phyloP scores from a whole-genome alignment of 768 basidiomycete genomes.

The Brasilioporus rufonigricans region DNA sequence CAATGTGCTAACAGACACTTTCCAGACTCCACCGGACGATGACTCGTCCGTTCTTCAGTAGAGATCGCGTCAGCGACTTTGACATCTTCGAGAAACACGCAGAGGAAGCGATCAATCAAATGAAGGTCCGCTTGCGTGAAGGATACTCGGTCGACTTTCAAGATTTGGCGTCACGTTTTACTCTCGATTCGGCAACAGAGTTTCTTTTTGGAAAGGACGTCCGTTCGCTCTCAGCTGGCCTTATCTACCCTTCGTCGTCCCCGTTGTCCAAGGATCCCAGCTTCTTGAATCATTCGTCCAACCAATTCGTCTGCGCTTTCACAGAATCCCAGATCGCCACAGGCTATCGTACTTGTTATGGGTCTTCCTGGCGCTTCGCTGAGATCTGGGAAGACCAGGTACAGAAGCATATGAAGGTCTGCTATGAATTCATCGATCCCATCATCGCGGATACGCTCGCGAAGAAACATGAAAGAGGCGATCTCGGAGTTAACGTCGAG shows the following conservation, averaged over 20 bases:
- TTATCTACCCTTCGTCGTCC: slow-evolving; percentile 31
- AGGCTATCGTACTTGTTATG: slow-evolving; percentile 35
- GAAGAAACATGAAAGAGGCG: slow-evolving; percentile 29
- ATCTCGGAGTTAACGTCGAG: slow-evolving; percentile 3
- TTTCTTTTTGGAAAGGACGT: slow-evolving; percentile 51
- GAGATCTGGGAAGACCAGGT: slow-evolving; percentile 45
- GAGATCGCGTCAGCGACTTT: slow-evolving; percentile 39
- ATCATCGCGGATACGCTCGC: slow-evolving; percentile 42
- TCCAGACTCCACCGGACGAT: slow-evolving; percentile 44
- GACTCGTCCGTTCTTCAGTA: slow-evolving; percentile 51
- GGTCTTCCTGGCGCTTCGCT: slow-evolving; percentile 41
- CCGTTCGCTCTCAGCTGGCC: slow-evolving; percentile 36
- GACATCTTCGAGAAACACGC: slow-evolving; percentile 40
- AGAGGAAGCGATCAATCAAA: slow-evolving; percentile 31
- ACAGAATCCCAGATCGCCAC: slow-evolving; percentile 34
- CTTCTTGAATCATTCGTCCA: slow-evolving; percentile 30
- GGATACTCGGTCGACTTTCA: slow-evolving; percentile 44
- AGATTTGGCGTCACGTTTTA: slow-evolving; percentile 45
- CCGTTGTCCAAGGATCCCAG: slow-evolving; percentile 21
- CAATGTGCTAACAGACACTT: neutral
- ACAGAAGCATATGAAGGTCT: slow-evolving; percentile 37
- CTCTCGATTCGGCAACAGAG: slow-evolving; percentile 56
- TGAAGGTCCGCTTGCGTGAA: slow-evolving; percentile 31
- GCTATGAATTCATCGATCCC: slow-evolving; percentile 48
- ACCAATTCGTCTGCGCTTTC: slow-evolving; percentile 42